phyloP scores from a whole-genome alignment of 306 rosid genomes.

The Hippophae gyantsensis region DNA sequence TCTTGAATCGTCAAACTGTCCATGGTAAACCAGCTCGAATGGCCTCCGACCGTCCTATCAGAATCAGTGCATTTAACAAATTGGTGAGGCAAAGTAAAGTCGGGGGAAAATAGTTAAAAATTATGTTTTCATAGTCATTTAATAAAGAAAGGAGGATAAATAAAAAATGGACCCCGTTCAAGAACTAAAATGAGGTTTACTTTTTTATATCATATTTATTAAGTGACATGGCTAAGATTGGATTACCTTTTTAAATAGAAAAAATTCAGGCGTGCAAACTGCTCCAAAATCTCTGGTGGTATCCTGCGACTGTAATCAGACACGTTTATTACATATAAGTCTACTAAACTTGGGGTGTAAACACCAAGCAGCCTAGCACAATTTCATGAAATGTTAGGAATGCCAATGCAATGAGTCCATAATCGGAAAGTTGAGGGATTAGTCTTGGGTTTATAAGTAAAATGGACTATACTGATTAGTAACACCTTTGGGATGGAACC shows the following conservation, averaged over 20 bases:
- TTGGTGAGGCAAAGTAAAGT: background rate
- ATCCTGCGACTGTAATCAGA: conserved; percentile 59
- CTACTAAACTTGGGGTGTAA: background rate
- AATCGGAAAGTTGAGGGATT: too few species aligned
- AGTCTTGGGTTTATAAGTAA: too few species aligned
- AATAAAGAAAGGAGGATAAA: conserved; percentile 2
- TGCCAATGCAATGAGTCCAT: too few species aligned
- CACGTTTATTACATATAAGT: conserved; percentile 5
- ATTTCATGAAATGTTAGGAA: too few species aligned
- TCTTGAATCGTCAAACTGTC: conserved; percentile 93
- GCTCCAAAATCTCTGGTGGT: conserved; percentile 85
- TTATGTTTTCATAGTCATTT: conserved; percentile 3
- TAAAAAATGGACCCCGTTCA: background rate
- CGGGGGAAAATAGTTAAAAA: conserved; percentile 1
- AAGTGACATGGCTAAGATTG: background rate
- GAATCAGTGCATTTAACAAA: conserved; percentile 8
- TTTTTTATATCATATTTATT: background rate
- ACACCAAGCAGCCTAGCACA: background rate
- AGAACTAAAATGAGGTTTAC: conserved; percentile 6
- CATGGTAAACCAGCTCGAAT: conserved; percentile 84
- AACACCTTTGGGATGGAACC: too few species aligned
- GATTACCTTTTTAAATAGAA: conserved; percentile 72
- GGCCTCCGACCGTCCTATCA: conserved; percentile 95
- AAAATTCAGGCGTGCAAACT: conserved; percentile 87
- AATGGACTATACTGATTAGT: too few species aligned